Base-by-base conservation (phyloP, 75 land plant species). In the Pinus taeda region DNA sequence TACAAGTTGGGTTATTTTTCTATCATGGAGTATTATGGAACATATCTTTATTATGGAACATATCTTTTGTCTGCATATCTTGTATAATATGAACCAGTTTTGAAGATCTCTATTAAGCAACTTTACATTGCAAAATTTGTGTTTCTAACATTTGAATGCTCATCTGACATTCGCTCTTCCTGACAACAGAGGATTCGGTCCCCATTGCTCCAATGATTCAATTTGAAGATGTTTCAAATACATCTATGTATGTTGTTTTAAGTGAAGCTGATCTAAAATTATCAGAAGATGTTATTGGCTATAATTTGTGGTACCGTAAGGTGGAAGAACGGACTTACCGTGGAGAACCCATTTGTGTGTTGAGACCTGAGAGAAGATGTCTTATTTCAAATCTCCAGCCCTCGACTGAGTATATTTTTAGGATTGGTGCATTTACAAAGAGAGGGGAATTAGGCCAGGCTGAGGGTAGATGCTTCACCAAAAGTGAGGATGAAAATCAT, bases 271-370 rank as follows among this genome's bases (percentile, higher is more conserved):
- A 71, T 18, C 21, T 53, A 72, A 24, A 57, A 22, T 64, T 79
- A 33, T 29, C 78, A 57, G 75, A 65, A 59, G 72, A 79, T 15
- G 24, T 66, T 30, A 26, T 78, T 17, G 79, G 87, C 57, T 92
- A 81, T 63, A 81, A 20, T 18, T 24, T 94, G 59, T 94, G 95
- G 95, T 83, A 90, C 65, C 88, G 90, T 0, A 87, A 80, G 80
- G 80, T 76, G 62, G 57, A 77, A 33, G 82, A 63, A 4, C 30
- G 18, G 20, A 80, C 81, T 24, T 92, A 84, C 75, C 85, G 83
- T 13, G 58, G 18, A 6, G 83, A 76, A 62, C 90, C 92, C 22
- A 83, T 87, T 18, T 82, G 74, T 72, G 82, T 63, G 30, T 62
- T 57, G 15, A 65, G 64, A 15, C 76, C 84, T 22, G 75, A 80